Percentiles rank a stretch among this genome's conserved stretches.
phyloP scores from a whole-genome alignment of 2,329 filamentous ascomycete species.

The Colletotrichum higginsianum region DNA sequence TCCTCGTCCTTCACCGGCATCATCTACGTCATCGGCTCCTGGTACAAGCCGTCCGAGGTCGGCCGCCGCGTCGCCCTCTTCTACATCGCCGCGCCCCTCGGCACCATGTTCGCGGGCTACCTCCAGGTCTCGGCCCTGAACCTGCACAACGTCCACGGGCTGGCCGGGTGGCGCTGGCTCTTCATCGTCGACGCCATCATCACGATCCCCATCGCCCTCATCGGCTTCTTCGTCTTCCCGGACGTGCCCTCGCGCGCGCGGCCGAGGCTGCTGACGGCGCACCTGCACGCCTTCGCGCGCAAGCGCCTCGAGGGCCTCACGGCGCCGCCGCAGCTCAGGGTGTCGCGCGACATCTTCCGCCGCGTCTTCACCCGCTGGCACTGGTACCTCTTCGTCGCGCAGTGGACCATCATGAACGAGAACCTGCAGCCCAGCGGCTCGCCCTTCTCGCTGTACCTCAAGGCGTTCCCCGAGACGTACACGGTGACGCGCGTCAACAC shows the following conservation, averaged over 20 bases:
- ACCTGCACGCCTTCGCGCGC: slow-evolving; percentile 50
- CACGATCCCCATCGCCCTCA: slow-evolving; percentile 67
- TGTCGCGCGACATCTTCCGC: slow-evolving; percentile 53
- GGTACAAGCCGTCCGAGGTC: slow-evolving; percentile 56
- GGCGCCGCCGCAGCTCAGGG: slow-evolving; percentile 49
- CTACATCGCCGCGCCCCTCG: slow-evolving; percentile 65
- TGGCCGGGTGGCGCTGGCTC: slow-evolving; percentile 67
- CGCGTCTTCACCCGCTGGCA: slow-evolving; percentile 57
- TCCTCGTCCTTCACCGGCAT: slow-evolving; percentile 49
- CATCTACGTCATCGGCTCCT: slow-evolving; percentile 58
- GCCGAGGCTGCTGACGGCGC: slow-evolving; percentile 51
- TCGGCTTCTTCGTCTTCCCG: slow-evolving; percentile 56
- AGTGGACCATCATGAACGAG: slow-evolving; percentile 57
- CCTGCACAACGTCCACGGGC: slow-evolving; percentile 63
- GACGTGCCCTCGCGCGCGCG: slow-evolving; percentile 50
- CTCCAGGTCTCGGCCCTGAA: slow-evolving; percentile 70
- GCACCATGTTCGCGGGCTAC: slow-evolving; percentile 70
- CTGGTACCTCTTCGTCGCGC: slow-evolving; percentile 55
- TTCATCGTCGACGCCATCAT: slow-evolving; percentile 74
- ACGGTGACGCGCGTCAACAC: slow-evolving; percentile 59
- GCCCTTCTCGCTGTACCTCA: slow-evolving; percentile 59
- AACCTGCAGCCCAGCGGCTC: slow-evolving; percentile 52
- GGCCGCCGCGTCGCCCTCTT: slow-evolving; percentile 67
- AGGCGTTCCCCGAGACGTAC: slow-evolving; percentile 53
- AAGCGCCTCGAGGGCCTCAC: slow-evolving; percentile 48